These are phyloP conservation scores for Lanmaoa pseudosensibilis DNA, from an alignment of 768 basidiomycete genomes.

Conservation along the genomic window DNA sequence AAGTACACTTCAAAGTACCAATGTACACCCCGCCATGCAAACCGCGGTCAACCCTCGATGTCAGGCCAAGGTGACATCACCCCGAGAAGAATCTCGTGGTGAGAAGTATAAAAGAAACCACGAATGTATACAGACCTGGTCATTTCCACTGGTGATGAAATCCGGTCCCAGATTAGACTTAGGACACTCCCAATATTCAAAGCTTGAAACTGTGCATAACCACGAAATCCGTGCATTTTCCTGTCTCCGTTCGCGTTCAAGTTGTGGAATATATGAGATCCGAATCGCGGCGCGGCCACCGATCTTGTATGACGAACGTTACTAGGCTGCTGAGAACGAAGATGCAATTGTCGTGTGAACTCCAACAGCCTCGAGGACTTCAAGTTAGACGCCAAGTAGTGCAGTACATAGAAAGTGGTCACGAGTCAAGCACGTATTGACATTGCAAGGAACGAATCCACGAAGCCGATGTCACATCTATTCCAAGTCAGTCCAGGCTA, in stretches of 20 bases:
- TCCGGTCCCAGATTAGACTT: background rate
- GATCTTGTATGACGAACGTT: conserved; percentile 1
- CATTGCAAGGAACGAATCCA: background rate
- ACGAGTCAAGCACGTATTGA: background rate
- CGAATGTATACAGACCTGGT: background rate
- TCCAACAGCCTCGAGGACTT: too few relatives aligned
- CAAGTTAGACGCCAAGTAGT: background rate
- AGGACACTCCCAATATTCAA: background rate
- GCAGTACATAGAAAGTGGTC: background rate
- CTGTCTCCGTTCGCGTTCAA: too few relatives aligned
- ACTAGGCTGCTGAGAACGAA: background rate
- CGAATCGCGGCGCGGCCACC: background rate
- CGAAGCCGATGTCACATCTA: background rate
- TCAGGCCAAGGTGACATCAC: background rate
- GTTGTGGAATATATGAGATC: background rate
- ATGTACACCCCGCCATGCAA: background rate
- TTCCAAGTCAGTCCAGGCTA: too few relatives aligned
- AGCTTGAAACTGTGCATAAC: background rate
- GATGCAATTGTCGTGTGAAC: background rate
- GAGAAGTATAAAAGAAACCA: background rate
- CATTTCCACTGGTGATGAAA: background rate
- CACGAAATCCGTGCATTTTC: background rate
- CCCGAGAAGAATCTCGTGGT: too few relatives aligned
- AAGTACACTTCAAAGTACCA: too few relatives aligned
- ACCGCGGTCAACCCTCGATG: background rate